Percentiles rank a stretch among this genome's conserved stretches.
phyloP scores from a whole-genome alignment of 306 rosid species.

The Fragaria iinumae region DNA sequence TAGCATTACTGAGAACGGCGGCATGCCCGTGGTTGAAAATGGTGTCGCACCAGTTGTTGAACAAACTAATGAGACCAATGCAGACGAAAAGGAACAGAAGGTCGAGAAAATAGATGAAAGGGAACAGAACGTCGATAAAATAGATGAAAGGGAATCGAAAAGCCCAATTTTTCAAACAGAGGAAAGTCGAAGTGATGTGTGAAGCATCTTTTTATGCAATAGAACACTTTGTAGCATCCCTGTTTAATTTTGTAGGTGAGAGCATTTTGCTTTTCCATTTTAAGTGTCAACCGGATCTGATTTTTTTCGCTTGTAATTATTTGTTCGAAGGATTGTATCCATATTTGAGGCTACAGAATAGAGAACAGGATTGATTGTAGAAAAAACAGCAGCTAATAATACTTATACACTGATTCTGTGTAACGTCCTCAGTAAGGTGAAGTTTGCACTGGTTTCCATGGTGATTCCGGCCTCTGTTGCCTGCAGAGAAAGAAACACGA shows the following conservation, averaged over 20 bases:
- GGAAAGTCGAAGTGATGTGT: conserved; percentile 34
- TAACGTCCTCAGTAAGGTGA: not conserved
- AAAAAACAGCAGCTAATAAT: not conserved
- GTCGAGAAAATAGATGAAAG: conserved; percentile 21
- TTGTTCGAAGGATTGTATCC: not conserved
- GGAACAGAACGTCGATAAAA: conserved; percentile 24
- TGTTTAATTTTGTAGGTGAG: conserved; percentile 26
- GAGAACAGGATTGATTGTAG: conserved; percentile 14
- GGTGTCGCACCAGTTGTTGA: conserved; percentile 48
- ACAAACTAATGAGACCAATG: conserved; percentile 34
- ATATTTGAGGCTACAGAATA: conserved; percentile 11
- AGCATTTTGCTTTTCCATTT: conserved; percentile 2
- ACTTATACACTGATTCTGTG: not conserved
- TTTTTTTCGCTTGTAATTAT: conserved; percentile 23
- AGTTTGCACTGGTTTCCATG: not conserved
- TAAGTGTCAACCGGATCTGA: not conserved
- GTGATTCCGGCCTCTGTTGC: not conserved
- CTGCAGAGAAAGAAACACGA: not conserved
- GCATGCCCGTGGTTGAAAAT: conserved; percentile 51
- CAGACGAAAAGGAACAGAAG: conserved; percentile 21
- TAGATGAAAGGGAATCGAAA: conserved; percentile 35
- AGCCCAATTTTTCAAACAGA: conserved; percentile 34
- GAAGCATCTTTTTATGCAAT: conserved; percentile 31
- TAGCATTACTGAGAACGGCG: conserved; percentile 53
- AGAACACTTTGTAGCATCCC: not conserved